A percentile compares a stretch with the other conserved stretches of the same genome.
Conservation (phyloP, 768 basidiomycete genomes). For the Rhodotorula kratochvilovae region DNA sequence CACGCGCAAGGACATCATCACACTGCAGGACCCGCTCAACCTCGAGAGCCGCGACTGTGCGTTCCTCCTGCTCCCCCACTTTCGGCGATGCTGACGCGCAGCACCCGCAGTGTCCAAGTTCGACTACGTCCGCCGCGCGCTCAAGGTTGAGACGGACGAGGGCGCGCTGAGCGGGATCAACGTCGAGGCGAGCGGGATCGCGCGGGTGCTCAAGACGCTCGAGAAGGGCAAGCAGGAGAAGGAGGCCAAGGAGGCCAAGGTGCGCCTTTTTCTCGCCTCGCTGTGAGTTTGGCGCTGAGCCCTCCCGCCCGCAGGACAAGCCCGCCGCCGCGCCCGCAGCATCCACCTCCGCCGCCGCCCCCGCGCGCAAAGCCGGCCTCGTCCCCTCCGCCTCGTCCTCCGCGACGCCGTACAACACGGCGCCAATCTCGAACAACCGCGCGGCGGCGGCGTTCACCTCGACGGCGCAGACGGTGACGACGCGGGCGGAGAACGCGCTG, state of each 20-base stretch:
- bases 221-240: slow-evolving; percentile 13
- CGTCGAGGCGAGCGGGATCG: slow-evolving; percentile 46
- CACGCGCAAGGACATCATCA: slow-evolving; percentile 88
- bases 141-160: slow-evolving; percentile 33
- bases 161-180: slow-evolving; percentile 49
- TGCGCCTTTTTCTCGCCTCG: neutral
- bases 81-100: too few relatives aligned
- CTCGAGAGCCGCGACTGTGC: slow-evolving; percentile 21
- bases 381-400: slow-evolving; percentile 35
- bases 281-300: neutral
- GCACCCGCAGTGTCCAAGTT: slow-evolving; percentile 46
- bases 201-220: slow-evolving; percentile 30
- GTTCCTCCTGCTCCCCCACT: neutral
- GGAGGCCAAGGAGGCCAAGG: slow-evolving; percentile 3
- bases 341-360: slow-evolving; percentile 9
- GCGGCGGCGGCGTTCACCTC: slow-evolving; percentile 91
- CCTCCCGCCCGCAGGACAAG: neutral
- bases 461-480: slow-evolving; percentile 77
- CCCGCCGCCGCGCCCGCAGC: neutral
- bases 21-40: slow-evolving; percentile 65
- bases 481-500: slow-evolving; percentile 68
- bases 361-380: slow-evolving; percentile 45
- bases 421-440: slow-evolving; percentile 59
- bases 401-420: slow-evolving; percentile 58
- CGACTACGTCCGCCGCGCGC: slow-evolving; percentile 50